Conservation (phyloP, 805 yeast genomes). For the Candida silvicultrix region DNA sequence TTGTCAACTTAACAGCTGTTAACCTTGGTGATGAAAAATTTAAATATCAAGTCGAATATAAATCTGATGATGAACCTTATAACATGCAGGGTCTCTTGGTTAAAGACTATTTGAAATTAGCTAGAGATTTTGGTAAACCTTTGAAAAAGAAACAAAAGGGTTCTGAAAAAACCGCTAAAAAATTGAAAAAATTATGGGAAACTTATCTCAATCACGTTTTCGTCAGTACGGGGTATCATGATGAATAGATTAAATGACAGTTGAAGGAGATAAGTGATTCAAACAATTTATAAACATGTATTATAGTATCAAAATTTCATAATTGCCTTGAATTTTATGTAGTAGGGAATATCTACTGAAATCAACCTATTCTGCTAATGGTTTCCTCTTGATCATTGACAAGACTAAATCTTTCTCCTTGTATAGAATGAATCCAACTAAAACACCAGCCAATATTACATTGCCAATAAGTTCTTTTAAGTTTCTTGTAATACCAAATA, state of each 20-base stretch:
- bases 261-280: too few species aligned
- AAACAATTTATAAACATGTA: too few species aligned
- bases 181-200: slow-evolving; percentile 46
- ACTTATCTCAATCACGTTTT: slow-evolving; percentile 53
- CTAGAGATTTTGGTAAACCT: slow-evolving; percentile 45
- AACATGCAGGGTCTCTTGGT: slow-evolving; percentile 50
- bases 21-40: slow-evolving; percentile 40
- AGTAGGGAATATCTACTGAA: too few species aligned
- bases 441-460: slow-evolving; percentile 29
- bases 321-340: too few species aligned
- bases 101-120: slow-evolving; percentile 54
- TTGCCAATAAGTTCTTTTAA: slow-evolving; percentile 38
- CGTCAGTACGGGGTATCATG: slow-evolving; percentile 58
- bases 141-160: slow-evolving; percentile 10
- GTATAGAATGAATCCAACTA: slow-evolving; percentile 29
- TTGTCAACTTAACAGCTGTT: slow-evolving; percentile 50
- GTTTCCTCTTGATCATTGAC: slow-evolving; percentile 13
- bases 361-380: not conserved
- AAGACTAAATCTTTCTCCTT: slow-evolving; percentile 31
- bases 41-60: slow-evolving; percentile 58
- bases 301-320: not conserved
- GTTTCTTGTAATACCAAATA: slow-evolving; percentile 31
- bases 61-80: slow-evolving; percentile 57
- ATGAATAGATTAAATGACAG: slow-evolving; percentile 22
- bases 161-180: too few species aligned